Evolutionary conservation across 192 early-diverging fungal genomes (phyloP).

Genomic region (Backusella australiensis): DNA sequence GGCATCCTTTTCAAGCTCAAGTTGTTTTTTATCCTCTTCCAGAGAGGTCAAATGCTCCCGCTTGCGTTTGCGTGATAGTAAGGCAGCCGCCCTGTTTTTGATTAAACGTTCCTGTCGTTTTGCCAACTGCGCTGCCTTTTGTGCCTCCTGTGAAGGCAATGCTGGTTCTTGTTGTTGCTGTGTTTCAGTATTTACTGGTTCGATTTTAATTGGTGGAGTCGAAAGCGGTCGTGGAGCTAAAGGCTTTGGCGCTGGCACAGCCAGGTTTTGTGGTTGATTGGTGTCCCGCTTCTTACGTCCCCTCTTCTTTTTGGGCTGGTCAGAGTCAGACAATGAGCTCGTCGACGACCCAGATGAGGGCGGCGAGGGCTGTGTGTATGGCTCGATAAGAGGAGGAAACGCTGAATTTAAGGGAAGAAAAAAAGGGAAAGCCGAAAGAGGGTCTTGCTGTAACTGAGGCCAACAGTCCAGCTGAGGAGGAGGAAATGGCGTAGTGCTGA

Average conservation of each 20-base stretch:
- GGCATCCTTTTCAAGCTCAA: slow-evolving; percentile 57
- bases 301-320: slow-evolving; percentile 31
- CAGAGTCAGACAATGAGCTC: slow-evolving; percentile 18
- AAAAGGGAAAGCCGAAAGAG: not conserved
- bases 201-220: slow-evolving; percentile 12
- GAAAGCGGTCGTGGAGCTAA: slow-evolving; percentile 35
- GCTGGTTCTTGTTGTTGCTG: slow-evolving; percentile 12
- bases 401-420: not conserved
- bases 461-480: not conserved
- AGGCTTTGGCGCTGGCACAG: slow-evolving; percentile 32
- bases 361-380: not conserved
- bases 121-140: slow-evolving; percentile 47
- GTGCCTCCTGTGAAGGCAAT: slow-evolving; percentile 14
- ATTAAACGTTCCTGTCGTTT: slow-evolving; percentile 88
- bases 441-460: not conserved
- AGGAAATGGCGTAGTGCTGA: not conserved
- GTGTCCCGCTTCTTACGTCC: slow-evolving; percentile 29
- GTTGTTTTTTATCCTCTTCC: slow-evolving; percentile 53
- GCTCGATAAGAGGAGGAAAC: not conserved
- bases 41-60: slow-evolving; percentile 80
- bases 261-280: slow-evolving; percentile 2
- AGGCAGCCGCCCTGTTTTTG: slow-evolving; percentile 89
- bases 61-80: slow-evolving; percentile 86
- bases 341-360: slow-evolving; percentile 8
- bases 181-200: slow-evolving; percentile 4